phyloP scores from a whole-genome alignment of 2,329 filamentous ascomycete species.

The Leptographium lundbergii region DNA sequence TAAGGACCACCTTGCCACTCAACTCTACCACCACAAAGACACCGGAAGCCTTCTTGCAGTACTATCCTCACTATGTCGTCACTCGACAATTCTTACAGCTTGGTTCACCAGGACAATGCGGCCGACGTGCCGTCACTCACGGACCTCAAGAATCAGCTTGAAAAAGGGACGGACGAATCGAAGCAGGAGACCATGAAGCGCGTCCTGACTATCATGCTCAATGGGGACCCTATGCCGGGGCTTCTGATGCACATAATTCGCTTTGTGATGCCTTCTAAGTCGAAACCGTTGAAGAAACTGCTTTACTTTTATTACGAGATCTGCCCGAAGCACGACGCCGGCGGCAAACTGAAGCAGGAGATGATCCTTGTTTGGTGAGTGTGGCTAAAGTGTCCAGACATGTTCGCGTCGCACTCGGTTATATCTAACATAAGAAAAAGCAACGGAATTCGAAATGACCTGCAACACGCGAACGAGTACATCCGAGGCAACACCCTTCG shows the following conservation, averaged over 20 bases:
- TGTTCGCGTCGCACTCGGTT: not conserved
- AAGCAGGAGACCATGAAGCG: conserved; percentile 95
- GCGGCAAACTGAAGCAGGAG: conserved; percentile 95
- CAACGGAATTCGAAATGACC: conserved; percentile 94
- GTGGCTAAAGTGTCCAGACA: not conserved
- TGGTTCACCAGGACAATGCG: conserved; percentile 96
- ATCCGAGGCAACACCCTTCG: conserved; percentile 95
- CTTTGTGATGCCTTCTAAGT: conserved; percentile 98
- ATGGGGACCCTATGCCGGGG: conserved; percentile 89
- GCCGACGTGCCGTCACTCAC: conserved; percentile 82
- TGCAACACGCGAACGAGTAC: conserved; percentile 97
- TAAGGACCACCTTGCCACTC: not conserved
- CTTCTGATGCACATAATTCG: conserved; percentile 99
- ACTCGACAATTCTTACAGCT: conserved; percentile 86
- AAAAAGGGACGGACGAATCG: conserved; percentile 85
- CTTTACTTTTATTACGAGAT: conserved; percentile 99
- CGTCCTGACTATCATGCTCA: conserved; percentile 94
- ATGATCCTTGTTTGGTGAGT: conserved; percentile 96
- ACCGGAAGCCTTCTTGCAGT: not conserved
- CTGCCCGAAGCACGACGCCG: conserved; percentile 85
- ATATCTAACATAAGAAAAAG: conserved; percentile 33
- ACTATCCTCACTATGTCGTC: conserved; percentile 61
- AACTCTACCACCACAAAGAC: not conserved
- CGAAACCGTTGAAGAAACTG: conserved; percentile 92
- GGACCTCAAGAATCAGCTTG: conserved; percentile 83